Percentiles rank a stretch among this genome's conserved stretches.
Conservation (phyloP, 176 grass and related monocot genomes). For the Guadua angustifolia region DNA sequence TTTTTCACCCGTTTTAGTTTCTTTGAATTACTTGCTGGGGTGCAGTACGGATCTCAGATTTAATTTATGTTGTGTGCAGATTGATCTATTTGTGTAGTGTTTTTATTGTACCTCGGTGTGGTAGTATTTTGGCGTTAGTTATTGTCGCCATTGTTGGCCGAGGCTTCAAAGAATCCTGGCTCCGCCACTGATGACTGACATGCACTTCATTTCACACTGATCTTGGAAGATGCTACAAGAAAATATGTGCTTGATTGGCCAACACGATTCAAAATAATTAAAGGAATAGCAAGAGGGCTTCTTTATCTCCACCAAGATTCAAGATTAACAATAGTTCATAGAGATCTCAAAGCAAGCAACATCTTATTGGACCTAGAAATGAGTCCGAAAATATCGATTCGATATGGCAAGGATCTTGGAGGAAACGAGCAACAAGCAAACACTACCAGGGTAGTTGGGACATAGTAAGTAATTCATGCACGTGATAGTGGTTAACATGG, state of each 20-base stretch:
- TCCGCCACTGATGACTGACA: too few relatives aligned
- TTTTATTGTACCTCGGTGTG: too few relatives aligned
- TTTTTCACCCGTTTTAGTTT: not conserved
- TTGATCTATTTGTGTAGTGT: too few relatives aligned
- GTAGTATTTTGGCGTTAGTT: too few relatives aligned
- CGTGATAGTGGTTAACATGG: too few relatives aligned
- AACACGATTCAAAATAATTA: constrained; percentile 53
- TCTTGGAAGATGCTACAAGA: constrained; percentile 42
- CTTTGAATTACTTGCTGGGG: not conserved
- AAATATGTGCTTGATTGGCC: constrained; percentile 48
- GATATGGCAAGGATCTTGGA: constrained; percentile 64
- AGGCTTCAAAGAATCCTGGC: too few relatives aligned
- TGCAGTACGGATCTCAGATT: not conserved
- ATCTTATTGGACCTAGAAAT: constrained; percentile 53
- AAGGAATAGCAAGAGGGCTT: constrained; percentile 54
- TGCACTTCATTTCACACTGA: not conserved
- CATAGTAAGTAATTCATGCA: constrained; percentile 48
- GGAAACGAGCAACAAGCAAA: constrained; percentile 45
- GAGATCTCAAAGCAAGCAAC: constrained; percentile 60
- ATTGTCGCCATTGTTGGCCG: too few relatives aligned
- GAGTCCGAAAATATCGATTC: constrained; percentile 69
- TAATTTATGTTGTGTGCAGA: constrained; percentile 2
- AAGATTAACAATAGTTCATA: constrained; percentile 62
- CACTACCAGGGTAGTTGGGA: constrained; percentile 54
- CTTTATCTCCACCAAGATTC: constrained; percentile 70